These are phyloP conservation scores for Aphanomyces stellatus DNA, from an alignment of 352 stramenopile species.

Conservation along the genomic window DNA sequence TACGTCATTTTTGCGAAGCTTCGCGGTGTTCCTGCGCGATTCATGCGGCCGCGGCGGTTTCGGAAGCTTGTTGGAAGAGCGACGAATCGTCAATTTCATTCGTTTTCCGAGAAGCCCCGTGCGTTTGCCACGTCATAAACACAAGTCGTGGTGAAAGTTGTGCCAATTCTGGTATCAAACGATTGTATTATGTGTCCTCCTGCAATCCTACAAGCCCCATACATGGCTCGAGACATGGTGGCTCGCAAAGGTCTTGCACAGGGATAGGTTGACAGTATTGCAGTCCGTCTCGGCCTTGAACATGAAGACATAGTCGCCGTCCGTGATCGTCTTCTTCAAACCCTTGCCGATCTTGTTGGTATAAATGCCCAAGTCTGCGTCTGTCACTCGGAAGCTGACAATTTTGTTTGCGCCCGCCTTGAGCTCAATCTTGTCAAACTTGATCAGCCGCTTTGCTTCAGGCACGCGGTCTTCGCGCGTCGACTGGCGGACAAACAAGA, in stretches of 20 bases:
- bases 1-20: too few relatives aligned
- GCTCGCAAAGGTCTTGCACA: not conserved
- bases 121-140: too few relatives aligned
- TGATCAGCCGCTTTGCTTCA: constrained; percentile 73
- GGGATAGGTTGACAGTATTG: not conserved
- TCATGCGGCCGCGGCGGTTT: too few relatives aligned
- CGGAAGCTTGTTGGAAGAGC: too few relatives aligned
- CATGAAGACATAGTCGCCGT: not conserved
- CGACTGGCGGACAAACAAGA: constrained; percentile 69
- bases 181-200: too few relatives aligned
- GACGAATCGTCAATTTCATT: too few relatives aligned
- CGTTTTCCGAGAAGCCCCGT: too few relatives aligned
- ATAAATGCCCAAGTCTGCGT: not conserved
- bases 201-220: too few relatives aligned
- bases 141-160: too few relatives aligned
- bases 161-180: too few relatives aligned
- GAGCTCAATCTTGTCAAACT: constrained; percentile 68
- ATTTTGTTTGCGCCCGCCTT: constrained; percentile 31
- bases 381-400: not conserved
- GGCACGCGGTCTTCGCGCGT: constrained; percentile 51
- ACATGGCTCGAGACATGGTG: too few relatives aligned
- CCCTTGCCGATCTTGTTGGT: not conserved
- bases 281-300: constrained; percentile 6
- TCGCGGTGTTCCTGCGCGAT: too few relatives aligned
- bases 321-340: not conserved